Evolutionary conservation across 2,329 filamentous ascomycete genomes (phyloP).

Genomic region (Fulvia fulva): DNA sequence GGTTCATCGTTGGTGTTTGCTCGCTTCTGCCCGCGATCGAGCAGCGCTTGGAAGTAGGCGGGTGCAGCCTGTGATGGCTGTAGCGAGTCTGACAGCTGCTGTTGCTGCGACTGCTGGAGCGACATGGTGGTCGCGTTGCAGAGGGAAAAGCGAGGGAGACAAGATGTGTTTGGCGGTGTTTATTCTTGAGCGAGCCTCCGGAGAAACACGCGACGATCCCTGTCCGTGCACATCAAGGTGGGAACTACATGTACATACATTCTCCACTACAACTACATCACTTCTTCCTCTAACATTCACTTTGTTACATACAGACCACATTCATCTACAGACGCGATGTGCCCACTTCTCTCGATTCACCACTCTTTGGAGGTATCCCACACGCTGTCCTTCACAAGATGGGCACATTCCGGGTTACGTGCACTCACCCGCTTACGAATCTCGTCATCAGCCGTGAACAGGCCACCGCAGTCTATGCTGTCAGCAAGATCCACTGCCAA

Average conservation of each 20-base stretch:
- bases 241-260: too few relatives aligned
- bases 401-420: not conserved
- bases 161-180: not conserved
- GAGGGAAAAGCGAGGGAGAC: not conserved
- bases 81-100: not conserved
- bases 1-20: slow-evolving; percentile 71
- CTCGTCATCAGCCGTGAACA: not conserved
- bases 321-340: not conserved
- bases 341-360: not conserved
- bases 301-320: not conserved
- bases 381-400: not conserved
- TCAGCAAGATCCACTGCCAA: not conserved
- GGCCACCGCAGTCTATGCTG: not conserved
- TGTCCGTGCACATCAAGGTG: not conserved
- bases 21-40: slow-evolving; percentile 64
- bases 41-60: slow-evolving; percentile 61
- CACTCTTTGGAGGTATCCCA: not conserved
- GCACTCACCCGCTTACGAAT: not conserved
- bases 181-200: not conserved
- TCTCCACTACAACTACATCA: not conserved
- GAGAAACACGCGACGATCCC: not conserved
- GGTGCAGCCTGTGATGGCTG: slow-evolving; percentile 33
- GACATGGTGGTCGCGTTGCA: slow-evolving; percentile 1
- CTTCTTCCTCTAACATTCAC: not conserved
- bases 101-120: not conserved